These are phyloP conservation scores for Coemansia sp. DNA, from an alignment of 192 early-diverging fungal species.

Conservation along the genomic window DNA sequence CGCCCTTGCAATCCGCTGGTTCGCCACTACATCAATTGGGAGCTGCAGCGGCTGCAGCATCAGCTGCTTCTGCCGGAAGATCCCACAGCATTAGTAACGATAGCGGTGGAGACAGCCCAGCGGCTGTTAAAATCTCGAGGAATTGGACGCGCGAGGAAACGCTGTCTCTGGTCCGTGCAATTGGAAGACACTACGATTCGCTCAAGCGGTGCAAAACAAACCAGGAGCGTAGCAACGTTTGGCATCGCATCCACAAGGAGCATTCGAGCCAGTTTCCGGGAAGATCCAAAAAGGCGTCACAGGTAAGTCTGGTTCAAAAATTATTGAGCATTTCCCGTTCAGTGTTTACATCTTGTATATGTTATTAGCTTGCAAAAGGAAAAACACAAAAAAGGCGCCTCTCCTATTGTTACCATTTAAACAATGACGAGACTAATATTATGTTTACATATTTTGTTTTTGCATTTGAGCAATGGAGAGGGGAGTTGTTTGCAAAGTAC, in stretches of 20 bases:
- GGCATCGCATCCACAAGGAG: constrained; percentile 54
- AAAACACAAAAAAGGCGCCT: background rate
- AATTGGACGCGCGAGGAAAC: constrained; percentile 56
- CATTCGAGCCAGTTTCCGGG: constrained; percentile 53
- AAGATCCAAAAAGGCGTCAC: constrained; percentile 52
- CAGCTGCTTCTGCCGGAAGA: constrained; percentile 1
- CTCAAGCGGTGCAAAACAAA: constrained; percentile 52
- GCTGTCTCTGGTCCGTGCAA: constrained; percentile 48
- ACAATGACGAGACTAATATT: constrained; percentile 2
- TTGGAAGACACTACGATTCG: constrained; percentile 50
- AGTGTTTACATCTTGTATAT: background rate
- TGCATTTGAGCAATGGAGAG: background rate
- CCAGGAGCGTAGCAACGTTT: constrained; percentile 56
- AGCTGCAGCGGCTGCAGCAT: background rate
- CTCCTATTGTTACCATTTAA: background rate
- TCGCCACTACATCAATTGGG: constrained; percentile 1
- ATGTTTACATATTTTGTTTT: constrained; percentile 2
- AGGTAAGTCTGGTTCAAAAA: constrained; percentile 22
- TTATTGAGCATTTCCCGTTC: background rate
- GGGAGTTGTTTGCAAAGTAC: background rate
- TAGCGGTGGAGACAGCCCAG: background rate
- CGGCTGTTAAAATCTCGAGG: constrained; percentile 39
- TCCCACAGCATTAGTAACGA: constrained; percentile 1
- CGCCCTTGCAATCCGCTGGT: background rate
- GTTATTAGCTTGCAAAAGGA: too few relatives aligned